These are phyloP conservation scores for Apium graveolens DNA, from an alignment of 129 eudicot genomes.

Conservation along the genomic window DNA sequence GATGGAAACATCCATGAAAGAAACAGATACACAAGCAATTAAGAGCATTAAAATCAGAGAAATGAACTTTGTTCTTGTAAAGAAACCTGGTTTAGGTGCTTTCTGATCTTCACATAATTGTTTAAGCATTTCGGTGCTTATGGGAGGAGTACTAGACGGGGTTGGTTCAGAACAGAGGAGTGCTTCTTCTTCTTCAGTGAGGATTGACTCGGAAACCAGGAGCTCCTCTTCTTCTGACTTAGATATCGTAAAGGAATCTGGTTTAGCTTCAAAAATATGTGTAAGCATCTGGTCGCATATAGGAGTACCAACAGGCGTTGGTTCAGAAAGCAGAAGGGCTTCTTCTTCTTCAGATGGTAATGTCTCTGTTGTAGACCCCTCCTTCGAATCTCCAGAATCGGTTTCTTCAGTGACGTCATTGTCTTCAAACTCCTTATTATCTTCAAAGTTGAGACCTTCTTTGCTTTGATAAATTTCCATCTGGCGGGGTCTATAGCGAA, in stretches of 20 bases:
- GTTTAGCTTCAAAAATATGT: constrained; percentile 15
- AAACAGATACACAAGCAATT: constrained; percentile 35
- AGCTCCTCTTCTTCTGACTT: constrained; percentile 16
- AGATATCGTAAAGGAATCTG: constrained; percentile 25
- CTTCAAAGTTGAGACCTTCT: constrained; percentile 25
- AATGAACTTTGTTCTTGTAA: constrained; percentile 28
- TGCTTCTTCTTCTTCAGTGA: constrained; percentile 21
- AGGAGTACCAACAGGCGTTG: constrained; percentile 9
- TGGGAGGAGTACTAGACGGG: constrained; percentile 10
- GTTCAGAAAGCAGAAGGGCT: constrained; percentile 15
- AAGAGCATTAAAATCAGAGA: constrained; percentile 41
- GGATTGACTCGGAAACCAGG: constrained; percentile 31
- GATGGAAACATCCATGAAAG: constrained; percentile 27
- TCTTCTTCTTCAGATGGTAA: constrained; percentile 16
- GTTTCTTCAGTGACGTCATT: constrained; percentile 35
- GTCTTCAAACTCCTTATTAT: constrained; percentile 35
- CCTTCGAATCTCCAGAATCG: constrained; percentile 20
- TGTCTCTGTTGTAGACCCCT: constrained; percentile 21
- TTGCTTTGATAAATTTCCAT: constrained; percentile 37
- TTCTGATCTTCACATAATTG: constrained; percentile 6
- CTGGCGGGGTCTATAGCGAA: constrained; percentile 68
- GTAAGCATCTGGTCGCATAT: constrained; percentile 3
- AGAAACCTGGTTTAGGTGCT: constrained; percentile 19
- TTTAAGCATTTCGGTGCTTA: constrained; percentile 3
- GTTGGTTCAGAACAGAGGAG: constrained; percentile 10